Base-by-base conservation (phyloP, 2,329 filamentous ascomycete species). In the Ophiosphaerella narmari region DNA sequence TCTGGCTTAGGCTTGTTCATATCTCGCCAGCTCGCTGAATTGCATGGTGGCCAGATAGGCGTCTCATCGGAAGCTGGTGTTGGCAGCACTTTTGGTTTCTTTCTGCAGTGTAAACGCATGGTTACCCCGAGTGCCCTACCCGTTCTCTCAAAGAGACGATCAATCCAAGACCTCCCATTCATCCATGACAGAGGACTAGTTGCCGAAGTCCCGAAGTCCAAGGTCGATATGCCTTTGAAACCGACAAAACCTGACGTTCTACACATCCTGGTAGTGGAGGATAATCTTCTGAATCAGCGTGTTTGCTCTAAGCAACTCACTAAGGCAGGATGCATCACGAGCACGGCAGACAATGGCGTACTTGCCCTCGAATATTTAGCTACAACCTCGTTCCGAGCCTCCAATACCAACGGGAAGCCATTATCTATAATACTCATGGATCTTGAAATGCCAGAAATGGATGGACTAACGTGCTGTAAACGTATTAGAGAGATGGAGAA, bases 381-480 rank as follows among this genome's bases (percentile, higher is more conserved):
- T 5, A 64, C 53, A 16, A 66, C 65, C 6, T 33, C 16, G 3
- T 63, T 63, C 23, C 53, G 54, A 34, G 23, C 29, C 7, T 35
- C 31, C 4, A 33, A 9, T 2, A 42, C 53, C 2, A 18, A 47
- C 26, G 59, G 57, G 8, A 39, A 52, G 1, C 65, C 64, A 1
- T 57, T 74, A 7, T 62, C 63, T 1, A 50, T 74, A 12, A 59
- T 74, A 18, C 63, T 74, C 5, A 68, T 73, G 62, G 72, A 74
- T 40, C 59, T 68, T 13, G 72, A 74, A 33, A 74, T 74, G 72
- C 72, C 72, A 2, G 62, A 71, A 31, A 74, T 74, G 72, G 65
- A 73, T 43, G 72, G 72, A 1, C 49, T 74, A 7, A 63, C 63
- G 3, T 73, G 70, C 36, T 62, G 66, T 9, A 55, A 52, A 7